phyloP scores from a whole-genome alignment of 805 yeast species.

The Blastobotrys mokoenaii region DNA sequence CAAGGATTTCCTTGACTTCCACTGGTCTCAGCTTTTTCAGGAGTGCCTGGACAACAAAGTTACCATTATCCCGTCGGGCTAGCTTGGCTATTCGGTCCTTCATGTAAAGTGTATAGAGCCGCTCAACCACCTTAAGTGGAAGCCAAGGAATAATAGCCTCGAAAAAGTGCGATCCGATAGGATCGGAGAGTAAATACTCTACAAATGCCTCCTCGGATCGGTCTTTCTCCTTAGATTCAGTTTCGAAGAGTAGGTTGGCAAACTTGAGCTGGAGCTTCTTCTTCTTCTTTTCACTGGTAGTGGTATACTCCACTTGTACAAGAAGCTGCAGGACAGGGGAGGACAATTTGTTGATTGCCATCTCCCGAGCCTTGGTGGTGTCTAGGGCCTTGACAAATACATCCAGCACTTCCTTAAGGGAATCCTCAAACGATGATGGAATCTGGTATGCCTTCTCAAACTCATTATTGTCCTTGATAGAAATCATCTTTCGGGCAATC shows the following conservation, averaged over 20 bases:
- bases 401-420: slow-evolving; percentile 35
- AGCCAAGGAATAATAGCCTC: slow-evolving; percentile 61
- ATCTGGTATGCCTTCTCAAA: slow-evolving; percentile 58
- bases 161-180: slow-evolving; percentile 91
- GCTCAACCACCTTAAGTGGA: slow-evolving; percentile 58
- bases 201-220: slow-evolving; percentile 46
- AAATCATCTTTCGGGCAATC: slow-evolving; percentile 86
- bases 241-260: slow-evolving; percentile 51
- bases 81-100: slow-evolving; percentile 62
- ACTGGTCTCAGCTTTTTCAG: slow-evolving; percentile 54
- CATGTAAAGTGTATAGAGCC: slow-evolving; percentile 66
- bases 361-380: slow-evolving; percentile 51
- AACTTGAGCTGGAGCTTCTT: slow-evolving; percentile 22
- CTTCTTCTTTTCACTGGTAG: slow-evolving; percentile 52
- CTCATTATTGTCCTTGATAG: slow-evolving; percentile 69
- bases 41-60: slow-evolving; percentile 66
- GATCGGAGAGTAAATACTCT: slow-evolving; percentile 72
- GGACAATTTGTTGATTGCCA: slow-evolving; percentile 69
- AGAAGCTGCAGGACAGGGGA: slow-evolving; percentile 82
- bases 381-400: slow-evolving; percentile 31
- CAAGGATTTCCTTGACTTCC: slow-evolving; percentile 40
- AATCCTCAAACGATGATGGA: slow-evolving; percentile 59
- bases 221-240: slow-evolving; percentile 41
- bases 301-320: slow-evolving; percentile 72
- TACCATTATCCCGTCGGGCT: slow-evolving; percentile 77